phyloP scores from a whole-genome alignment of 148 eudicot species.

The Spergularia bocconei region DNA sequence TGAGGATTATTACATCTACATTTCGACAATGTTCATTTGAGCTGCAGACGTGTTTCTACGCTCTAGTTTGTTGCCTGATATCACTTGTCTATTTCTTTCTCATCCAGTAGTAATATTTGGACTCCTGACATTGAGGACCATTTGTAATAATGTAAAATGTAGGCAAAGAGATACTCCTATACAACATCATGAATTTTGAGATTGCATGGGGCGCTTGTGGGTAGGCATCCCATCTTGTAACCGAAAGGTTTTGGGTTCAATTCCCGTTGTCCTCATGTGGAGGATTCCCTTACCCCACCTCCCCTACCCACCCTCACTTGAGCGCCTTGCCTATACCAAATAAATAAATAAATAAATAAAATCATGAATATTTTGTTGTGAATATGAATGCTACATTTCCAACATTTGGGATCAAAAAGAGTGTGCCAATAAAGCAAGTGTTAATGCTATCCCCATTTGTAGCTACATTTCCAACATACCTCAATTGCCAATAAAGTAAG shows the following conservation, averaged over 20 bases:
- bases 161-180: background rate
- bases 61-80: background rate
- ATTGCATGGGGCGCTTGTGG: too few species aligned
- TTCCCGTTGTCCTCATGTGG: too few species aligned
- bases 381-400: background rate
- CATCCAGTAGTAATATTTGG: background rate
- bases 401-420: background rate
- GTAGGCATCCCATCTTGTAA: too few species aligned
- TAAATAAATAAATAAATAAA: too few species aligned
- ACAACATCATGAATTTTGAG: background rate
- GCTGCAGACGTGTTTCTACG: background rate
- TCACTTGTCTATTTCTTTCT: background rate
- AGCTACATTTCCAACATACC: background rate
- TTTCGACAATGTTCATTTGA: background rate
- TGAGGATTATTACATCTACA: background rate
- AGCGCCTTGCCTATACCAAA: too few species aligned
- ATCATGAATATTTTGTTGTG: background rate
- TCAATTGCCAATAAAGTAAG: background rate
- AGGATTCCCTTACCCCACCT: too few species aligned
- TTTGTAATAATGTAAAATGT: background rate
- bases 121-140: background rate
- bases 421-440: background rate
- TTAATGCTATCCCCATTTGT: too few species aligned
- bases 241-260: too few species aligned
- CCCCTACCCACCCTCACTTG: too few species aligned